Conservation (phyloP, 345 rosid species). For the Rhodamnia rubescens region DNA sequence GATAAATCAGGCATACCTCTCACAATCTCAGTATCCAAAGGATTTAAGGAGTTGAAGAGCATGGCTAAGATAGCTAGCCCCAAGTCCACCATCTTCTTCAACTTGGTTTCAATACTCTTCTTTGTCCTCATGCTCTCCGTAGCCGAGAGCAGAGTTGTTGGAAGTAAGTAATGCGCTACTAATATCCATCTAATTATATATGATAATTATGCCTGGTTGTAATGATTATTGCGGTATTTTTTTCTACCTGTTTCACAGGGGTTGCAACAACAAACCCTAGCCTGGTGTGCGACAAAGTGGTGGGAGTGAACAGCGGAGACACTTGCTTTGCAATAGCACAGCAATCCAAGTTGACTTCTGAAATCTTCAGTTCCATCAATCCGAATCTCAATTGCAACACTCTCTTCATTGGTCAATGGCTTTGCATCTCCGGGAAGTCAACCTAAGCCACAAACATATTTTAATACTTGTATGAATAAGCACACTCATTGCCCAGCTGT, state of each 20-base stretch:
- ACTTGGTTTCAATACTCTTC: not conserved
- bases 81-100: not conserved
- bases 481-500: not conserved
- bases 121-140: not conserved
- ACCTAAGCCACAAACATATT: not conserved
- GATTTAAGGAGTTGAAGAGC: not conserved
- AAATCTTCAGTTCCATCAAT: not conserved
- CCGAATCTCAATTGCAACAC: slow-evolving; percentile 1
- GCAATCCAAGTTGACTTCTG: not conserved
- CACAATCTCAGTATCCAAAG: not conserved
- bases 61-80: not conserved
- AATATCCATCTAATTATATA: not conserved
- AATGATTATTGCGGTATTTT: not conserved
- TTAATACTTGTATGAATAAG: too few species aligned
- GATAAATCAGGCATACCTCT: not conserved
- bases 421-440: not conserved
- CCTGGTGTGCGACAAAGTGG: not conserved
- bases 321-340: not conserved
- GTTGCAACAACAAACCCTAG: not conserved
- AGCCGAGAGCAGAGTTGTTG: not conserved
- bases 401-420: not conserved
- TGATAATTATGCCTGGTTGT: not conserved
- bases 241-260: not conserved
- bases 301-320: not conserved
- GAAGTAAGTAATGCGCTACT: not conserved